Evolutionary conservation across 495 filamentous ascomycete genomes (phyloP).

Genomic region (Neurospora sp.): DNA sequence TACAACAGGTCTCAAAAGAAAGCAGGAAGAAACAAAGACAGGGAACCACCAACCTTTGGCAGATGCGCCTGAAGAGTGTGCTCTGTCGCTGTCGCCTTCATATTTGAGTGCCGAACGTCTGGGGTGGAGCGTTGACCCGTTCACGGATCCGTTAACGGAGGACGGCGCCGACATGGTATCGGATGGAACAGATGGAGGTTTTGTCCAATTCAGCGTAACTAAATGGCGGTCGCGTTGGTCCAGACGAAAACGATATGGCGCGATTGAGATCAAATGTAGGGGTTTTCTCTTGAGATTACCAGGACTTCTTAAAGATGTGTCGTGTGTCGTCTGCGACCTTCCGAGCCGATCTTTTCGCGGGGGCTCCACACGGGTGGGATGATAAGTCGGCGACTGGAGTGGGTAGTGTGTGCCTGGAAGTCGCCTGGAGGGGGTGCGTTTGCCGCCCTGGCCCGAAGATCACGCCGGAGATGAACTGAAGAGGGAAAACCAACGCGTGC

Average conservation of each 20-base stretch:
- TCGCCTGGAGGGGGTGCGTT: background rate
- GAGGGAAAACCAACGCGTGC: background rate
- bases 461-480: background rate
- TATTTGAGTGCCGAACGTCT: conserved; percentile 35
- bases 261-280: background rate
- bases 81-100: conserved; percentile 29
- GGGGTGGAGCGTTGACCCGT: conserved; percentile 11
- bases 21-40: background rate
- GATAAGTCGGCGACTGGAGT: background rate
- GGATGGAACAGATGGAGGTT: background rate
- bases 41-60: conserved; percentile 28
- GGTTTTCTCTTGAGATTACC: background rate
- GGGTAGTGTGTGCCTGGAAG: background rate
- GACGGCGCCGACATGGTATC: conserved; percentile 17
- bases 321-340: background rate
- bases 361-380: background rate
- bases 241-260: background rate
- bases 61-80: conserved; percentile 22
- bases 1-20: background rate
- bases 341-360: background rate
- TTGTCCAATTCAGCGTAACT: background rate
- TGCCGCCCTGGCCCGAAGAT: background rate
- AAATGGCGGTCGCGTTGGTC: background rate
- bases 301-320: background rate
- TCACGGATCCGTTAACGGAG: conserved; percentile 1